Conservation (phyloP, 257 asterid species). For the Primulina eburnea region DNA sequence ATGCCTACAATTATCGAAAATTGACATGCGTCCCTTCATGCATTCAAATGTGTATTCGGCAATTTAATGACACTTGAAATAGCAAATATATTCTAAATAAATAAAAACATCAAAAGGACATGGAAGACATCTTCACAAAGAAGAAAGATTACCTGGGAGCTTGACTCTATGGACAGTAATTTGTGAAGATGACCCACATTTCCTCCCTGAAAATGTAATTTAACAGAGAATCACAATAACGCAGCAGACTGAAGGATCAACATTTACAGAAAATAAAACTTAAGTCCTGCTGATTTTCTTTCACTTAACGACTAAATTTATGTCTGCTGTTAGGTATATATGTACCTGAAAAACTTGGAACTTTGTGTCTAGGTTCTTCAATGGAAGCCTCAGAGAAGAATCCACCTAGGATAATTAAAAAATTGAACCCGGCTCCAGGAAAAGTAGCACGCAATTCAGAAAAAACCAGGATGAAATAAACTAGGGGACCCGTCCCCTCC, state of each 20-base stretch:
- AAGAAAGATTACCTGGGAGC: no score
- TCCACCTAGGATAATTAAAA: constrained; percentile 54
- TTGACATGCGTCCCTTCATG: not conserved
- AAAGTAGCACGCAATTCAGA: constrained; percentile 6
- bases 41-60: not conserved
- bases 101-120: not conserved
- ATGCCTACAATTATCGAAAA: not conserved
- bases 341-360: constrained; percentile 87
- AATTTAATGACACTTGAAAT: not conserved
- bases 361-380: constrained; percentile 29
- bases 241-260: constrained; percentile 18
- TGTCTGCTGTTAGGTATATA: constrained; percentile 13
- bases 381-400: constrained; percentile 38
- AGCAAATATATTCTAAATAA: no score
- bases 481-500: no score
- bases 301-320: constrained; percentile 13
- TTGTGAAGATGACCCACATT: constrained; percentile 95
- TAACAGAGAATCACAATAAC: constrained; percentile 18
- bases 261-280: constrained; percentile 23
- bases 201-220: constrained; percentile 74
- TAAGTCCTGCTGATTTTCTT: constrained; percentile 21
- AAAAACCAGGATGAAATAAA: constrained; percentile 6
- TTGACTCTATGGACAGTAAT: constrained; percentile 40
- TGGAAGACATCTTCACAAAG: constrained; percentile 6
- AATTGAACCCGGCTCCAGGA: constrained; percentile 4